Percentiles rank a stretch among this genome's conserved stretches.
Evolutionary conservation across 306 rosid species (phyloP).

Genomic region (Casuarina cunninghamiana): DNA sequence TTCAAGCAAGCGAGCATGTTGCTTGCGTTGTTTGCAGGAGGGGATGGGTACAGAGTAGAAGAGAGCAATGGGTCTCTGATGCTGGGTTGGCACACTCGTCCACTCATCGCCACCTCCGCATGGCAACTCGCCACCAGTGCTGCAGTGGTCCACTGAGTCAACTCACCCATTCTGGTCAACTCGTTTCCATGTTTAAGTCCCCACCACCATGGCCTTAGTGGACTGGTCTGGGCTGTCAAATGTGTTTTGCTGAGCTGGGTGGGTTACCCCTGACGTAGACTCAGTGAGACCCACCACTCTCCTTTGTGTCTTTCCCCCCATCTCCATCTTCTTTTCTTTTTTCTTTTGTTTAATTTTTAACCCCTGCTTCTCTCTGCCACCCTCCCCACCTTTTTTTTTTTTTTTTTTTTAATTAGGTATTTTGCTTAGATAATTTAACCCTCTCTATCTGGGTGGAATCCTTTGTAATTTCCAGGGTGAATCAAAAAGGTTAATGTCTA

Average conservation of each 20-base stretch:
- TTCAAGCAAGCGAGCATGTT: constrained; percentile 91
- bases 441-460: constrained; percentile 43
- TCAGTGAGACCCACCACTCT: constrained; percentile 60
- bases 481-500: constrained; percentile 35
- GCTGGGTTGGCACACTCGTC: constrained; percentile 92
- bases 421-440: constrained; percentile 24
- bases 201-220: neutral
- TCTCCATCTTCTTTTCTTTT: neutral
- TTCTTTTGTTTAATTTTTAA: neutral
- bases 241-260: constrained; percentile 60
- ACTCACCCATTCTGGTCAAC: constrained; percentile 19
- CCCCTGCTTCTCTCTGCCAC: neutral
- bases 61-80: constrained; percentile 73
- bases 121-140: constrained; percentile 58
- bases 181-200: neutral
- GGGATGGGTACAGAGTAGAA: constrained; percentile 87
- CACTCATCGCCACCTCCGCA: constrained; percentile 84
- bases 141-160: constrained; percentile 50
- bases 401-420: neutral
- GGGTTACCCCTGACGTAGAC: constrained; percentile 37
- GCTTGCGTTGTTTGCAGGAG: constrained; percentile 64
- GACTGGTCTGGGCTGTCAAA: constrained; percentile 26
- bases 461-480: constrained; percentile 54
- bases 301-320: constrained; percentile 18
- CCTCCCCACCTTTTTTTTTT: constrained; percentile 9